Conservation (phyloP, 2,329 filamentous ascomycete species). For the Stagonosporopsis vannaccii region DNA sequence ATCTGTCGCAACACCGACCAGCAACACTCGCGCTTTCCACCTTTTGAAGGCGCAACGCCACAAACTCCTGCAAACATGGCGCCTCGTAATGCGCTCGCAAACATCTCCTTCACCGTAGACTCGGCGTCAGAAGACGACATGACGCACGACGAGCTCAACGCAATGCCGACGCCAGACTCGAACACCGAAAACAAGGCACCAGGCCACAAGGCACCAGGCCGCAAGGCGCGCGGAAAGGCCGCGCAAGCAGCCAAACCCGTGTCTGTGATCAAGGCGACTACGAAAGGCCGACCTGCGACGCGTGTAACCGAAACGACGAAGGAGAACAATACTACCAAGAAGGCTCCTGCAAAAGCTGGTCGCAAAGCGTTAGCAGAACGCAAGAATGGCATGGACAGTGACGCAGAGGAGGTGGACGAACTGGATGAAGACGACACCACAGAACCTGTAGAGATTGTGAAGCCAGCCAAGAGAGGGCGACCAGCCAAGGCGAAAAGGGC, state of each 20-base stretch:
- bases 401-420: constrained; percentile 55
- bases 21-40: constrained; percentile 13
- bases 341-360: constrained; percentile 39
- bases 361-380: constrained; percentile 54
- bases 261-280: constrained; percentile 39
- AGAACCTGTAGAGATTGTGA: constrained; percentile 26
- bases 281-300: constrained; percentile 46
- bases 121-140: constrained; percentile 53
- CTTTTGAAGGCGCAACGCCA: constrained; percentile 3
- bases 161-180: constrained; percentile 51
- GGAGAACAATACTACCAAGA: constrained; percentile 44
- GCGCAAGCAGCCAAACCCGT: constrained; percentile 35
- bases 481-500: constrained; percentile 64
- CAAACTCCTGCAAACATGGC: constrained; percentile 34
- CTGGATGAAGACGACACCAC: constrained; percentile 40
- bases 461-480: constrained; percentile 40
- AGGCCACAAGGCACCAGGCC: constrained; percentile 42
- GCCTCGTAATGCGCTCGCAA: constrained; percentile 40
- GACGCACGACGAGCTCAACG: constrained; percentile 43
- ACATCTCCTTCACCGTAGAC: constrained; percentile 50
- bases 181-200: constrained; percentile 50
- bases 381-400: constrained; percentile 50
- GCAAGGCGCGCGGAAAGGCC: constrained; percentile 45
- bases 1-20: constrained; percentile 8
- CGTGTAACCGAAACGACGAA: constrained; percentile 52